phyloP scores from a whole-genome alignment of 805 yeast species.

The Ogataea wickerhamii region DNA sequence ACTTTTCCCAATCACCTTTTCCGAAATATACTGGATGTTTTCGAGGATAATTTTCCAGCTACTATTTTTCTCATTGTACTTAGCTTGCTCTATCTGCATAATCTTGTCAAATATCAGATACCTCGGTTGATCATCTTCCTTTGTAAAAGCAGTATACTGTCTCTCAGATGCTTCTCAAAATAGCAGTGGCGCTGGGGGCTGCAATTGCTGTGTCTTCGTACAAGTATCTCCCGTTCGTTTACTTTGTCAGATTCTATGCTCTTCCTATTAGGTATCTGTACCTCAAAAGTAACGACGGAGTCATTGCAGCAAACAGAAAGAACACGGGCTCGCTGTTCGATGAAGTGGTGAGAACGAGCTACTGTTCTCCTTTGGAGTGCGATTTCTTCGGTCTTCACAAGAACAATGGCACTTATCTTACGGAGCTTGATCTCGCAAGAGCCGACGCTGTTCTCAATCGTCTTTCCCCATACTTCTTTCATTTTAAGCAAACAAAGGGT shows the following conservation, averaged over 20 bases:
- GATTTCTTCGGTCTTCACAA: slow-evolving; percentile 81
- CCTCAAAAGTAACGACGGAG: slow-evolving; percentile 30
- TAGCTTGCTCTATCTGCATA: too few relatives aligned
- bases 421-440: slow-evolving; percentile 78
- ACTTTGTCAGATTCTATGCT: slow-evolving; percentile 51
- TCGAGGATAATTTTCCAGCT: too few relatives aligned
- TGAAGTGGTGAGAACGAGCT: slow-evolving; percentile 9
- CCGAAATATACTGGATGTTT: too few relatives aligned
- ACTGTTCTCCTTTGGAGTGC: slow-evolving; percentile 71
- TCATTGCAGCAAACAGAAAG: neutral
- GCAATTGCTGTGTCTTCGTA: slow-evolving; percentile 36
- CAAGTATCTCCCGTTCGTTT: slow-evolving; percentile 43
- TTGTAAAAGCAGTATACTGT: too few relatives aligned
- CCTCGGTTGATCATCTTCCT: too few relatives aligned
- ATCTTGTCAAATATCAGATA: too few relatives aligned
- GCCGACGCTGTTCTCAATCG: slow-evolving; percentile 54
- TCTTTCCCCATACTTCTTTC: slow-evolving; percentile 33
- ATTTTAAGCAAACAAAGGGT: slow-evolving; percentile 26
- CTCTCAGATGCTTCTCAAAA: neutral
- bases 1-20: too few relatives aligned
- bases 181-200: slow-evolving; percentile 1
- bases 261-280: slow-evolving; percentile 40
- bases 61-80: too few relatives aligned
- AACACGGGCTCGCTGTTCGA: slow-evolving; percentile 4
- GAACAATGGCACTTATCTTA: slow-evolving; percentile 79